Percentiles rank a stretch among this genome's conserved stretches.
Evolutionary conservation across 75 land plant species (phyloP).

Genomic region (Pseudotsuga menziesii): DNA sequence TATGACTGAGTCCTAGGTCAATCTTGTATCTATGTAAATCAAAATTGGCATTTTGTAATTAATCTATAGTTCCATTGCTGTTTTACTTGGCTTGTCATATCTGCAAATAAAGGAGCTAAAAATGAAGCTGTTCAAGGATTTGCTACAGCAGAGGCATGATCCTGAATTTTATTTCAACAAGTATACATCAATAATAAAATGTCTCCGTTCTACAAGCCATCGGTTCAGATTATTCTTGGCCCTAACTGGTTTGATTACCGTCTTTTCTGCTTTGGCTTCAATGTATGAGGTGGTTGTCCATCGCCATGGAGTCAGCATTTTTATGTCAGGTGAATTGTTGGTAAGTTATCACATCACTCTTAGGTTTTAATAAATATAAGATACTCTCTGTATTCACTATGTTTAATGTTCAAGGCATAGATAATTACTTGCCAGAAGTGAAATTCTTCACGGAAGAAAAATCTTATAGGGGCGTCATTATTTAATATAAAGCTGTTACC

Average conservation of each 20-base stretch:
- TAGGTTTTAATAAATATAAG: no score
- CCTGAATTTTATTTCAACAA: slow-evolving; percentile 17
- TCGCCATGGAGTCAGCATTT: neutral
- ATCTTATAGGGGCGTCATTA: no score
- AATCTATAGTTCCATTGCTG: no score
- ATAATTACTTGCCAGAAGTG: no score
- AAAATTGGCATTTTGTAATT: no score
- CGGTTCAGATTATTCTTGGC: slow-evolving; percentile 26
- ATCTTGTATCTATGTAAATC: no score
- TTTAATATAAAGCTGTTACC: no score
- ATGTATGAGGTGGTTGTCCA: slow-evolving; percentile 22
- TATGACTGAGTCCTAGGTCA: no score
- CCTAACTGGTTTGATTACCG: slow-evolving; percentile 14
- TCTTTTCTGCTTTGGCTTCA: slow-evolving; percentile 21
- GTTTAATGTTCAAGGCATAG: no score
- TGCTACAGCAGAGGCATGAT: slow-evolving; percentile 12
- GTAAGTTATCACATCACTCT: slow-evolving; percentile 7
- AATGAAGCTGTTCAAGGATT: slow-evolving; percentile 17
- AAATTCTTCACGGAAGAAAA: no score
- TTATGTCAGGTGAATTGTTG: slow-evolving; percentile 15
- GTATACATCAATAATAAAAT: slow-evolving; percentile 13
- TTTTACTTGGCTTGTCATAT: no score
- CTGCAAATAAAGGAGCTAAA: slow-evolving; percentile 13
- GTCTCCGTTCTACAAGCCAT: slow-evolving; percentile 17
- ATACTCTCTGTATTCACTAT: no score